Conservation (phyloP, 2,329 filamentous ascomycete species). For the Coleophoma cylindrospora region DNA sequence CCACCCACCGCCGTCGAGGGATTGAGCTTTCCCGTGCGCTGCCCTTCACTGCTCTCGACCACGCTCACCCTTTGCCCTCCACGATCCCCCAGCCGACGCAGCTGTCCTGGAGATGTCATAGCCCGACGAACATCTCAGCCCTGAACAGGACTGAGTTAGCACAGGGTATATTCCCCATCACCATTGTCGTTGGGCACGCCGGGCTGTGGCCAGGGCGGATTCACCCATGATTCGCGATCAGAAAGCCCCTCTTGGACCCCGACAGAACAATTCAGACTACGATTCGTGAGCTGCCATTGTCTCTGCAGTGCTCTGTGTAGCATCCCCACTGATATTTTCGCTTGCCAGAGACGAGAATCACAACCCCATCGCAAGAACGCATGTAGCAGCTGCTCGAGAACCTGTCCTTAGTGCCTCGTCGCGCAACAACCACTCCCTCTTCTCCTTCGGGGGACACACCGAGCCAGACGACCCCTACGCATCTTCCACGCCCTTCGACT, state of each 20-base stretch:
- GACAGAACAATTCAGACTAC: slow-evolving; percentile 52
- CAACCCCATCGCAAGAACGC: slow-evolving; percentile 14
- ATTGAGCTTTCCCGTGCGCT: too few species aligned
- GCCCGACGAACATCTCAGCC: slow-evolving; percentile 22
- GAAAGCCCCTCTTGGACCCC: slow-evolving; percentile 52
- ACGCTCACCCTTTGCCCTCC: background rate
- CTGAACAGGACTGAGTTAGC: slow-evolving; percentile 22
- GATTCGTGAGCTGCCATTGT: slow-evolving; percentile 40
- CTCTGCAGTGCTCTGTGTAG: background rate
- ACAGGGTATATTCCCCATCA: slow-evolving; percentile 7
- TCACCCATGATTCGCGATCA: slow-evolving; percentile 48
- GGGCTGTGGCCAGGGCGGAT: slow-evolving; percentile 5
- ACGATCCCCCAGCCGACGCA: background rate
- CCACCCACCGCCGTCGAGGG: too few species aligned
- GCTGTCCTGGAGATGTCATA: slow-evolving; percentile 23
- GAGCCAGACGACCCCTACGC: slow-evolving; percentile 33
- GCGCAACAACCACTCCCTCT: slow-evolving; percentile 57
- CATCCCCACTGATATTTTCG: slow-evolving; percentile 6
- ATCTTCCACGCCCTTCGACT: slow-evolving; percentile 61
- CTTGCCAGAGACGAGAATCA: slow-evolving; percentile 21
- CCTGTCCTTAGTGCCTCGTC: slow-evolving; percentile 59
- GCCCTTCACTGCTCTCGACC: background rate
- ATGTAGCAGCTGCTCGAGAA: slow-evolving; percentile 17
- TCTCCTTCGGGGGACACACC: slow-evolving; percentile 56
- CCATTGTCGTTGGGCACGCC: slow-evolving; percentile 12